These are phyloP conservation scores for Dryadomyces quercivorus DNA, from an alignment of 2,329 filamentous ascomycete species.

Conservation along the genomic window DNA sequence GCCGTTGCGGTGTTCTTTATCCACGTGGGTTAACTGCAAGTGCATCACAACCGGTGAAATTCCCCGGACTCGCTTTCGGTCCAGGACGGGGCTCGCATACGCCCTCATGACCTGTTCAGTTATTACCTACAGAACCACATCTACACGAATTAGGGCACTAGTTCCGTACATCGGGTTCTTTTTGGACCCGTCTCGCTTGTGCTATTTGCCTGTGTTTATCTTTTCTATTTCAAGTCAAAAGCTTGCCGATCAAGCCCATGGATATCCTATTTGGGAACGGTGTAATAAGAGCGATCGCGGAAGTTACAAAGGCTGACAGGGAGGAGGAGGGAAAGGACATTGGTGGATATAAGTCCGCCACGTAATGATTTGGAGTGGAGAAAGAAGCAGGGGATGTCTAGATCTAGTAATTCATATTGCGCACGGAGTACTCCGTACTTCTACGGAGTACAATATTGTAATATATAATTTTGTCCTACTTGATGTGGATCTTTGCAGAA, in stretches of 20 bases:
- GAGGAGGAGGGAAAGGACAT: too few relatives aligned
- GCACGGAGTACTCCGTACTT: too few relatives aligned
- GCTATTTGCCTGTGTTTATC: constrained; percentile 1
- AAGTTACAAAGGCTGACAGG: not conserved
- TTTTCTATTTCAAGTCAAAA: constrained; percentile 4
- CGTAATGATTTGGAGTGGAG: too few relatives aligned
- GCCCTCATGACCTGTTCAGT: constrained; percentile 2
- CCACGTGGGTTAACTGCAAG: constrained; percentile 1
- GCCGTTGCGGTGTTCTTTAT: constrained; percentile 5
- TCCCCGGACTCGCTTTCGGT: constrained; percentile 2
- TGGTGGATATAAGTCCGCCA: too few relatives aligned
- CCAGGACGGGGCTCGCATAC: constrained; percentile 4
- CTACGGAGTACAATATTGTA: too few relatives aligned
- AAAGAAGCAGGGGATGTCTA: too few relatives aligned
- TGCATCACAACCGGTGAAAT: constrained; percentile 4
- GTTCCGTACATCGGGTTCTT: too few relatives aligned
- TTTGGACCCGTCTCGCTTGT: constrained; percentile 2
- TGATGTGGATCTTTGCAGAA: too few relatives aligned
- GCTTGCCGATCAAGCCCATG: not conserved
- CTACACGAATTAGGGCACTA: constrained; percentile 4
- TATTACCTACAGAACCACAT: constrained; percentile 2
- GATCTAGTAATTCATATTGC: too few relatives aligned
- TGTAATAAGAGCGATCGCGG: not conserved
- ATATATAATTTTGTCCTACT: too few relatives aligned
- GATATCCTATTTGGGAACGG: not conserved